Percentiles rank a stretch among this genome's conserved stretches.
Evolutionary conservation across 2,329 filamentous ascomycete genomes (phyloP).

Genomic region (Botrytis squamosa): DNA sequence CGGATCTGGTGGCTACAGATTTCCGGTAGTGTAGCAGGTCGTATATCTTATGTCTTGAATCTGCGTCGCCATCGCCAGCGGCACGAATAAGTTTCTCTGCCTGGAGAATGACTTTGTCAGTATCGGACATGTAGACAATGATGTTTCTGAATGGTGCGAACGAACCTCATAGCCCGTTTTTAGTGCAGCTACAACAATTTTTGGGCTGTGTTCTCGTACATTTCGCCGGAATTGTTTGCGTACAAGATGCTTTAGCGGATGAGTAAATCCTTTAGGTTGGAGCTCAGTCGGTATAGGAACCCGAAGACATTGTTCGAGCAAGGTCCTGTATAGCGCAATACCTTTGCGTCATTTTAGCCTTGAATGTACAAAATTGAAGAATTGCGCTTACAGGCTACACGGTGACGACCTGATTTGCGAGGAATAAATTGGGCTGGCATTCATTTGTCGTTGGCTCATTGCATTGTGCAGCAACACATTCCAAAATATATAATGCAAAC

Average conservation of each 20-base stretch:
- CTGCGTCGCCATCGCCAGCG: constrained; percentile 30
- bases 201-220: constrained; percentile 54
- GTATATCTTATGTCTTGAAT: constrained; percentile 36
- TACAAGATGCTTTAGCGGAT: constrained; percentile 57
- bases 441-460: constrained; percentile 33
- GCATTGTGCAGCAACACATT: neutral
- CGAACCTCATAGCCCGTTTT: constrained; percentile 65
- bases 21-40: constrained; percentile 37
- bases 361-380: neutral
- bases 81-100: constrained; percentile 34
- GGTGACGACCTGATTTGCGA: constrained; percentile 49
- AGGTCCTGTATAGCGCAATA: constrained; percentile 69
- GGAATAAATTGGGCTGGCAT: constrained; percentile 48
- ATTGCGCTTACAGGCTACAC: constrained; percentile 47
- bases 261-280: constrained; percentile 34
- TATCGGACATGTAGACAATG: neutral
- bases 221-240: constrained; percentile 63
- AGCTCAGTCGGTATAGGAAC: constrained; percentile 54
- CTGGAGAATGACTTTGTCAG: constrained; percentile 21
- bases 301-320: constrained; percentile 57
- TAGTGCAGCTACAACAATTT: constrained; percentile 61
- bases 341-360: constrained; percentile 44
- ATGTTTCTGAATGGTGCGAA: neutral
- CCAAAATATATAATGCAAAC: neutral
- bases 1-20: constrained; percentile 11